Evolutionary conservation across 768 basidiomycete genomes (phyloP).

Genomic region (Trametes sanguinea): DNA sequence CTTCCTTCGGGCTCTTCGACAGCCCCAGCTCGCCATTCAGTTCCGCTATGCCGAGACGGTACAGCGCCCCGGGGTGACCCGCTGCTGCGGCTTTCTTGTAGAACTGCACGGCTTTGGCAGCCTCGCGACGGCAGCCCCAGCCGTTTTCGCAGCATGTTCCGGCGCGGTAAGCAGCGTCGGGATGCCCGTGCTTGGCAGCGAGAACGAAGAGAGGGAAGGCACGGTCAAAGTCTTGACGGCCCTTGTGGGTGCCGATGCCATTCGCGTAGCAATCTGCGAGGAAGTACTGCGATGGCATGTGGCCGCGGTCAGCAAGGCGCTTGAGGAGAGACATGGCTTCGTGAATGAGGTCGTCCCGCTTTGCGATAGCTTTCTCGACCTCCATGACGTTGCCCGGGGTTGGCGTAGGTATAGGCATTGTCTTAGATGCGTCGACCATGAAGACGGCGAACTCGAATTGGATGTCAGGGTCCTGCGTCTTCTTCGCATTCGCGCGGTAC

Average conservation of each 20-base stretch:
- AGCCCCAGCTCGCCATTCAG: slow-evolving; percentile 93
- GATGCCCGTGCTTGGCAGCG: slow-evolving; percentile 95
- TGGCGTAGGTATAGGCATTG: slow-evolving; percentile 71
- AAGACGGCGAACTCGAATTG: slow-evolving; percentile 99
- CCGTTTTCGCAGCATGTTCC: slow-evolving; percentile 99
- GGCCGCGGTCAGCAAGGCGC: slow-evolving; percentile 90
- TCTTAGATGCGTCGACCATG: slow-evolving; percentile 97
- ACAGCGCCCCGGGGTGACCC: slow-evolving; percentile 93
- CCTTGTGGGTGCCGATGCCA: slow-evolving; percentile 91
- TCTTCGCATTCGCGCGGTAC: slow-evolving; percentile 97
- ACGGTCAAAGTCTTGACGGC: slow-evolving; percentile 93
- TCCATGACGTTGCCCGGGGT: slow-evolving; percentile 76
- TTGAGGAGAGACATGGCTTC: slow-evolving; percentile 89
- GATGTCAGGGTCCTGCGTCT: slow-evolving; percentile 95
- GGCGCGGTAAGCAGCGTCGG: slow-evolving; percentile 92
- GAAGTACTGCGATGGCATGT: slow-evolving; percentile 94
- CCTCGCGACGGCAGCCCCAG: slow-evolving; percentile 95
- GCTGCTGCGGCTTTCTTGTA: slow-evolving; percentile 93
- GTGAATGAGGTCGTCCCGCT: slow-evolving; percentile 83
- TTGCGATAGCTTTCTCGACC: slow-evolving; percentile 77
- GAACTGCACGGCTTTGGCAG: slow-evolving; percentile 87
- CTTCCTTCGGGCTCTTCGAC: slow-evolving; percentile 87
- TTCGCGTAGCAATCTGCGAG: slow-evolving; percentile 98
- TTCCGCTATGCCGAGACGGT: slow-evolving; percentile 93
- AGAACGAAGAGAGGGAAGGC: slow-evolving; percentile 96